Evolutionary conservation across 2,329 filamentous ascomycete genomes (phyloP).

Genomic region (Dothistroma septosporum): DNA sequence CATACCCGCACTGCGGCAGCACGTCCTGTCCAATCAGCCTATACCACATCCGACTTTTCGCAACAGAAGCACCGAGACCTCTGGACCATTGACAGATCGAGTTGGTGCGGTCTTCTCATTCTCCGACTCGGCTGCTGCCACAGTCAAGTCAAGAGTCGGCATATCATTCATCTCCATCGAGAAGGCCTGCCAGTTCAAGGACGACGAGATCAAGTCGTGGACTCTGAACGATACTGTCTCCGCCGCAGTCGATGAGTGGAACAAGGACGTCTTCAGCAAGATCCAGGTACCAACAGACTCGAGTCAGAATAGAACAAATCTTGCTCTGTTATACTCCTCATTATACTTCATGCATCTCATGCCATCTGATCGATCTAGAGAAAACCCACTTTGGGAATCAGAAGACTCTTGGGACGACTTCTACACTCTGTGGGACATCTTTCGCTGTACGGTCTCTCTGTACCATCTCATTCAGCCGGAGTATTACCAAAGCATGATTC

Average conservation of each 20-base stretch:
- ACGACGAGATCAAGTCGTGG: conserved; percentile 52
- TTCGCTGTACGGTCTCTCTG: conserved; percentile 62
- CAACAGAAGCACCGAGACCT: conserved; percentile 21
- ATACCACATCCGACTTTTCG: conserved; percentile 40
- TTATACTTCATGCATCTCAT: conserved; percentile 67
- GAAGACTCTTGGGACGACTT: conserved; percentile 67
- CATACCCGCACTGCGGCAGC: conserved; percentile 23
- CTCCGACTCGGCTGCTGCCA: conserved; percentile 30
- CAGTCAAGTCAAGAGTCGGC: conserved; percentile 54
- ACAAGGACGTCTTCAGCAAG: conserved; percentile 58
- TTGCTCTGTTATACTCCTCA: conserved; percentile 62
- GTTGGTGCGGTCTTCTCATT: conserved; percentile 50
- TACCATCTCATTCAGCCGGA: conserved; percentile 62
- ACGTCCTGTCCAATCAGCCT: conserved; percentile 23
- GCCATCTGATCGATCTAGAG: conserved; percentile 66
- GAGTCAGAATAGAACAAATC: conserved; percentile 46
- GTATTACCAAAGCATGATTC: conserved; percentile 61
- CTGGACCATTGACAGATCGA: conserved; percentile 40
- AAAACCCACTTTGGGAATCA: conserved; percentile 64
- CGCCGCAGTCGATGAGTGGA: conserved; percentile 54
- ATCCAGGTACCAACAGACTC: conserved; percentile 56
- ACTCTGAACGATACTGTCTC: conserved; percentile 28
- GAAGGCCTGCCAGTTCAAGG: conserved; percentile 57
- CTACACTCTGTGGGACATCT: conserved; percentile 64
- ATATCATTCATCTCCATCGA: conserved; percentile 63